Percentiles rank a stretch among this genome's conserved stretches.
phyloP scores from a whole-genome alignment of 148 eudicot genomes.

The Dysphania ambrosioides region DNA sequence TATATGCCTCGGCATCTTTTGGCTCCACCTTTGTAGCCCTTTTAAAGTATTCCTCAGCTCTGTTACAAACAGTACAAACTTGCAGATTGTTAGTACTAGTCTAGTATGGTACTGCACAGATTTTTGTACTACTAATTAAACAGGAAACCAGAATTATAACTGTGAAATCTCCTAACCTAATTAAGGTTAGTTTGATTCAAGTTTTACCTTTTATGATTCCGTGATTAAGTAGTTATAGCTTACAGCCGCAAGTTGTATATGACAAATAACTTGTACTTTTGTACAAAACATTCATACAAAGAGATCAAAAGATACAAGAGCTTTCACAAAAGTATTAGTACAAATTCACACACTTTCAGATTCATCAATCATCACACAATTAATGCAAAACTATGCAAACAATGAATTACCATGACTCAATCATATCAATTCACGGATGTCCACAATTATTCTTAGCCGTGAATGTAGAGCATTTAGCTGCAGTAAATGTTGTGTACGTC shows the following conservation, averaged over 20 bases:
- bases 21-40: constrained; percentile 66
- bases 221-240: not conserved
- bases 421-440: not conserved
- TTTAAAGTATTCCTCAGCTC: constrained; percentile 93
- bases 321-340: not conserved
- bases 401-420: not conserved
- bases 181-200: constrained; percentile 10
- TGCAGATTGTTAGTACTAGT: not conserved
- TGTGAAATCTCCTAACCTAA: no score
- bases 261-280: constrained; percentile 12
- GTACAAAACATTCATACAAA: constrained; percentile 11
- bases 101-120: not conserved
- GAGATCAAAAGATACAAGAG: no score
- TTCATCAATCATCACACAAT: constrained; percentile 1
- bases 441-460: no score
- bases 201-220: not conserved
- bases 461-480: no score
- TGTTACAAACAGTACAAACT: constrained; percentile 29
- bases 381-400: no score
- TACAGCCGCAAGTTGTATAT: not conserved
- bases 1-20: constrained; percentile 82
- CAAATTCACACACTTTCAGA: not conserved
- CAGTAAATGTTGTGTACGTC: no score
- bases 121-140: not conserved
- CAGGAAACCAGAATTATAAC: no score